Evolutionary conservation across 2,329 filamentous ascomycete species (phyloP), one percentile per base, ranked within the genome.

Genomic region (Scedosporium minutisporum): DNA sequence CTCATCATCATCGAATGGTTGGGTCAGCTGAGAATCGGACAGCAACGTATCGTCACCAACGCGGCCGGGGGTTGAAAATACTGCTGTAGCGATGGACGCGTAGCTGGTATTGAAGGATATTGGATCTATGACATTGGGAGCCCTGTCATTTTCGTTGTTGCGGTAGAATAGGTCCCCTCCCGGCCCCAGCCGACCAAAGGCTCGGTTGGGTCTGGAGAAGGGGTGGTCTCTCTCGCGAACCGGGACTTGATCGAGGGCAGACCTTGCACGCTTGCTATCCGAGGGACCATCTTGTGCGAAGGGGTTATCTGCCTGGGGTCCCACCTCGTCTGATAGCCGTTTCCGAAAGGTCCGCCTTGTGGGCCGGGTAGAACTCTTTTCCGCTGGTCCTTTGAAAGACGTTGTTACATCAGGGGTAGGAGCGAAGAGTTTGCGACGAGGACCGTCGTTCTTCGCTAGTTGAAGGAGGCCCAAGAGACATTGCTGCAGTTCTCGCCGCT

Each of bases 401-500:
- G 6, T 21, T 9, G 29, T 10, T n/a, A 18, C 6, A 10, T 23
- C 44, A 27, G 21, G 41, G 21, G 23, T 12, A 9, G 42, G 58
- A 9, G 2, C 14, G 46, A 14, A 38, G 33, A 38, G 33, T 38
- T 14, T 38, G 33, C 33, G 33, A 38, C 33, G 33, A 38, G 33
- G 9, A 38, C 33, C 12, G 23, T 18, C 21, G 16, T 16, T 29
- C 27, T 38, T 14, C 4, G 16, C 27, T 58, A 6, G 23, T 21
- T 18, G 12, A 23, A 69, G 55, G 61, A 67, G 60, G 62, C 63
- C 18, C 57, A 71, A 46, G 1, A 74, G 65, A 29, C 68, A 67
- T 9, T 51, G 29, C 23, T 72, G 70, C 0, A 73, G 68, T 14
- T 61, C 66, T 62, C 65, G 66, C 57, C 68, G 70, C 64, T 69